phyloP scores from a whole-genome alignment of 2,329 filamentous ascomycete species.

The Eutypa lata region DNA sequence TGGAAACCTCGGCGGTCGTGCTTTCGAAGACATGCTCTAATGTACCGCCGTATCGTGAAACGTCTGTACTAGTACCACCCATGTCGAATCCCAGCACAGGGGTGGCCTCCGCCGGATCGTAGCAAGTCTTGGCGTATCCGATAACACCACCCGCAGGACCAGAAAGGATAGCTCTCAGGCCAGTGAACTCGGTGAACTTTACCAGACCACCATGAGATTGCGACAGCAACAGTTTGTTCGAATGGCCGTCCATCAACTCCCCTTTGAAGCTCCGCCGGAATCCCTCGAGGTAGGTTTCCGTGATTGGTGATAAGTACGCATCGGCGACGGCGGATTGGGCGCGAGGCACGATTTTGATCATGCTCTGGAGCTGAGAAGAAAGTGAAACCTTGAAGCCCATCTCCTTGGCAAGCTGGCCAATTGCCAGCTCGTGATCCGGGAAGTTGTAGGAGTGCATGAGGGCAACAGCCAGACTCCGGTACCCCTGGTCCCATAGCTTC shows the following conservation, averaged over 20 bases:
- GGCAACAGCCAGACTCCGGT: slow-evolving; percentile 53
- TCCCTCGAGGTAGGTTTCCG: slow-evolving; percentile 61
- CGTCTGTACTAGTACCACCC: slow-evolving; percentile 70
- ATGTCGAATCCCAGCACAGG: slow-evolving; percentile 78
- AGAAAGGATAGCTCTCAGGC: slow-evolving; percentile 64
- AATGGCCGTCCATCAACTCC: slow-evolving; percentile 52
- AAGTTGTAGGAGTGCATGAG: slow-evolving; percentile 74
- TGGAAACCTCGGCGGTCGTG: slow-evolving; percentile 74
- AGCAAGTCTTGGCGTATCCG: slow-evolving; percentile 71
- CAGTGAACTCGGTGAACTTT: slow-evolving; percentile 64
- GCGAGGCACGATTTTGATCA: slow-evolving; percentile 60
- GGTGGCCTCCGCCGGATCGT: slow-evolving; percentile 63
- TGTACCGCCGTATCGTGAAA: slow-evolving; percentile 59
- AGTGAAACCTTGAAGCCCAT: slow-evolving; percentile 67
- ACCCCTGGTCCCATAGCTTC: slow-evolving; percentile 56
- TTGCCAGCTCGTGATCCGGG: slow-evolving; percentile 59
- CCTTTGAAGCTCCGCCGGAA: slow-evolving; percentile 33
- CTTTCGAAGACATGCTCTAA: slow-evolving; percentile 62
- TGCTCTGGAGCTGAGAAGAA: slow-evolving; percentile 58
- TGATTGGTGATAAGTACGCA: slow-evolving; percentile 72
- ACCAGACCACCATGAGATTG: slow-evolving; percentile 50
- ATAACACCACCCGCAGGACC: slow-evolving; percentile 74
- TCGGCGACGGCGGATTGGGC: slow-evolving; percentile 66
- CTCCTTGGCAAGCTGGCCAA: slow-evolving; percentile 58
- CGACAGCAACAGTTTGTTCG: slow-evolving; percentile 56